Evolutionary conservation across 805 yeast genomes (phyloP).

Genomic region (Zygosaccharomyces bailii): DNA sequence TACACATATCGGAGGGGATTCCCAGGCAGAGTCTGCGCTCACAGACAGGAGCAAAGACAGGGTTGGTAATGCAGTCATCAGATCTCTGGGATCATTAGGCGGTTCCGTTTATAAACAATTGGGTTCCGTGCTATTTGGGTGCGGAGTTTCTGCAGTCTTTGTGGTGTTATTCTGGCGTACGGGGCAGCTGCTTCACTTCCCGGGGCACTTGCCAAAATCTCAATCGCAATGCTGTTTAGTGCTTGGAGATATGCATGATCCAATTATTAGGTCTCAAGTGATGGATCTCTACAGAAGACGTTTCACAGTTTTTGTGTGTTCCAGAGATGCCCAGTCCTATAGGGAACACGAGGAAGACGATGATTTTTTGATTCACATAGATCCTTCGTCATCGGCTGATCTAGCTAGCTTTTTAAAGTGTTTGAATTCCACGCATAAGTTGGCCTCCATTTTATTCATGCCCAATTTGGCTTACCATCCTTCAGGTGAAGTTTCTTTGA

Average conservation of each 20-base stretch:
- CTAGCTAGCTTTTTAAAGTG: slow-evolving; percentile 21
- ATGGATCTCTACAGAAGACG: slow-evolving; percentile 36
- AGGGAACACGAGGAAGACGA: slow-evolving; percentile 30
- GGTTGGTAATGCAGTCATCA: neutral
- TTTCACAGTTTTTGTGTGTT: slow-evolving; percentile 33
- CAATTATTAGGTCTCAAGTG: slow-evolving; percentile 36
- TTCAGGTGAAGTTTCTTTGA: slow-evolving; percentile 26
- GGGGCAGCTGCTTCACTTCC: slow-evolving; percentile 12
- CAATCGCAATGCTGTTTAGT: slow-evolving; percentile 25
- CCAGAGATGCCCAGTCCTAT: slow-evolving; percentile 23
- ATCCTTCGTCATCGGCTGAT: slow-evolving; percentile 25
- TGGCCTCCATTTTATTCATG: slow-evolving; percentile 31
- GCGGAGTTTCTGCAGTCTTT: slow-evolving; percentile 20
- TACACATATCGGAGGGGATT: slow-evolving; percentile 6
- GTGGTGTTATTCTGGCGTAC: slow-evolving; percentile 17
- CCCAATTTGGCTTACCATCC: slow-evolving; percentile 35
- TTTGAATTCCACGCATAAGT: slow-evolving; percentile 14
- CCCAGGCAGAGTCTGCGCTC: neutral
- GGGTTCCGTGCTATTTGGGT: slow-evolving; percentile 13
- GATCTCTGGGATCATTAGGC: neutral
- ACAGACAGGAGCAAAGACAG: neutral
- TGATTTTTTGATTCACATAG: slow-evolving; percentile 27
- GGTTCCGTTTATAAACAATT: neutral
- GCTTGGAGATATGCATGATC: slow-evolving; percentile 36
- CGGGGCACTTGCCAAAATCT: slow-evolving; percentile 19